These are phyloP conservation scores for Mortierella sp. DNA, from an alignment of 371 early-diverging fungal species.

Conservation along the genomic window DNA sequence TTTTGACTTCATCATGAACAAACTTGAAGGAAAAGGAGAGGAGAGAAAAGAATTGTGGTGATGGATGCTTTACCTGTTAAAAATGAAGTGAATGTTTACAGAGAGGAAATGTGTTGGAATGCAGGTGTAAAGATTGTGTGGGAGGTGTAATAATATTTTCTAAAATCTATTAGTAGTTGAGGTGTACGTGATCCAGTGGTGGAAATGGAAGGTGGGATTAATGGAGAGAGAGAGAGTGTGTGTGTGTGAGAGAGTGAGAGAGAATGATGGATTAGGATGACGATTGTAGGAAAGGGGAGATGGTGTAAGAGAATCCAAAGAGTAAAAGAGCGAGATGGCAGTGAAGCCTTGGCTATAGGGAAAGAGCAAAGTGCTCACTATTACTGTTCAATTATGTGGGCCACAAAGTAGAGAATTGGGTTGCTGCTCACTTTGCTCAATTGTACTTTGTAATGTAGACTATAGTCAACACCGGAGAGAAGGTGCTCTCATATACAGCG, in stretches of 20 bases:
- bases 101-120: no score
- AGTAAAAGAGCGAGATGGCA: neutral
- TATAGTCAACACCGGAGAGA: no score
- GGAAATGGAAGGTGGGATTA: constrained; percentile 14
- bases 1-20: neutral
- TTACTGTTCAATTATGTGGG: neutral
- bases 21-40: neutral
- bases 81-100: no score
- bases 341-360: neutral
- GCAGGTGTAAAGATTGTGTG: no score
- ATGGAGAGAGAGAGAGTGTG: neutral
- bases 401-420: no score
- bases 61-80: no score
- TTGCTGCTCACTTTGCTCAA: no score
- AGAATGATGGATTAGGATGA: neutral
- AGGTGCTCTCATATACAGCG: no score
- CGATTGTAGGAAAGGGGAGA: neutral
- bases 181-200: neutral
- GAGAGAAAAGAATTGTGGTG: no score
- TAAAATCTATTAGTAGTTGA: neutral
- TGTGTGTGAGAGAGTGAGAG: no score
- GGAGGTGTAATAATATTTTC: no score
- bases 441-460: no score
- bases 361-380: neutral
- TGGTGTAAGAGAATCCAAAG: constrained; percentile 10